Conservation (phyloP, 129 eudicot species). For the Escallonia herrerae region DNA sequence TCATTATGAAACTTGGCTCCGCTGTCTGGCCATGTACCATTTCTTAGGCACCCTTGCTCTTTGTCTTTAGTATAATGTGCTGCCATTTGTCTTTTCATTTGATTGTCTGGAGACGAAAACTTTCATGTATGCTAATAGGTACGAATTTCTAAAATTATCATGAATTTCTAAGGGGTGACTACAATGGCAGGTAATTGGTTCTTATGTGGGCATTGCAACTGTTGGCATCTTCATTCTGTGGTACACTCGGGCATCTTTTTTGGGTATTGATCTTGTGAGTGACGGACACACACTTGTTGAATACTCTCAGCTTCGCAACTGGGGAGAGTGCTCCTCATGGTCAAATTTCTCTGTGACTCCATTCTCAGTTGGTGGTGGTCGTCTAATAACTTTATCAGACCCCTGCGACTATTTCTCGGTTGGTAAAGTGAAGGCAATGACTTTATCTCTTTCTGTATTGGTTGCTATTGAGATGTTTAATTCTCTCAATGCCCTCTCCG, state of each 20-base stretch:
- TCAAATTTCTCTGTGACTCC: constrained; percentile 60
- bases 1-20: too few species aligned
- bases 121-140: too few species aligned
- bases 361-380: constrained; percentile 42
- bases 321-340: constrained; percentile 78
- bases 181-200: constrained; percentile 66
- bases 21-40: too few species aligned
- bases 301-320: constrained; percentile 63
- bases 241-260: constrained; percentile 72
- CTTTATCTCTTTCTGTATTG: constrained; percentile 61
- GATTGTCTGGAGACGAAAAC: too few species aligned
- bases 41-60: too few species aligned
- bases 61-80: too few species aligned
- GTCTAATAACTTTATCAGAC: constrained; percentile 36
- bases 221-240: constrained; percentile 73
- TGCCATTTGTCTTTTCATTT: too few species aligned
- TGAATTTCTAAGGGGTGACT: background rate
- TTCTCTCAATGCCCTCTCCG: constrained; percentile 72
- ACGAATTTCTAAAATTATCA: too few species aligned
- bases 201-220: constrained; percentile 84
- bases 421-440: constrained; percentile 73
- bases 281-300: constrained; percentile 82
- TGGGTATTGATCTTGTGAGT: constrained; percentile 54
- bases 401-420: constrained; percentile 75
- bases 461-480: constrained; percentile 82